Base-by-base conservation (phyloP, 106 monocot species). In the Narthecium ossifragum region DNA sequence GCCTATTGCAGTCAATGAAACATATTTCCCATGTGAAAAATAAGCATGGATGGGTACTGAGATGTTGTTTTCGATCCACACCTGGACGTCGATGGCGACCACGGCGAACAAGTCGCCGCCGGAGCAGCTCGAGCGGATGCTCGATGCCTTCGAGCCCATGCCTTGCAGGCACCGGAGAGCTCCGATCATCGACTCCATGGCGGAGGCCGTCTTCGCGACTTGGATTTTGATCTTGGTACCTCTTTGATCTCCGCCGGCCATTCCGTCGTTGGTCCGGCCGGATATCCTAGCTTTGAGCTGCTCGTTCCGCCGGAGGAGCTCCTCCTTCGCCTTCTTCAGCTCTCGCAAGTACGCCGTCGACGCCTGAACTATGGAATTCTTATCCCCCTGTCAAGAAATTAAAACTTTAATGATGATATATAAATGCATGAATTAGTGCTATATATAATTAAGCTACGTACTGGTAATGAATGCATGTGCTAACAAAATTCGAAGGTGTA, bases 361-460 rank as follows among this genome's bases (percentile, higher is more conserved):
- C 0, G 81, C 58, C 32, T 71, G 78, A 2, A 93, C 77, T 29
- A 93, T 88, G 2, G 88, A 84, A 51, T 79, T 88, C 73, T 93
- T 93, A 59, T 85, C 81, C 0, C 70, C 63, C 93, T 92, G 46
- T n/a, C 10, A 21, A 47, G 43, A 0, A 65, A 8, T 8, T 23
- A 70, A 3, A 2, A 29, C 28, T 31, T 15, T 15, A 4, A 45
- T 45, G 5, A 2, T n/a, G 23, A 34, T 22, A 21, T 2, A 27
- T 18, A 2, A 34, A 73, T 9, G 12, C 0, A 29, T 32, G 5
- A 1, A 30, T 38, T 18, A 30, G 0, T 5, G 21, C 40, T 20
- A 47, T 21, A 0, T n/a, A n/a, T n/a, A n/a, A n/a, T n/a, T n/a
- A n/a, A n/a, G n/a, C n/a, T n/a, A n/a, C n/a, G n/a, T n/a, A n/a